Base-by-base conservation (phyloP, 78 protist genomes). In the Dictyostelium capitatum region DNA sequence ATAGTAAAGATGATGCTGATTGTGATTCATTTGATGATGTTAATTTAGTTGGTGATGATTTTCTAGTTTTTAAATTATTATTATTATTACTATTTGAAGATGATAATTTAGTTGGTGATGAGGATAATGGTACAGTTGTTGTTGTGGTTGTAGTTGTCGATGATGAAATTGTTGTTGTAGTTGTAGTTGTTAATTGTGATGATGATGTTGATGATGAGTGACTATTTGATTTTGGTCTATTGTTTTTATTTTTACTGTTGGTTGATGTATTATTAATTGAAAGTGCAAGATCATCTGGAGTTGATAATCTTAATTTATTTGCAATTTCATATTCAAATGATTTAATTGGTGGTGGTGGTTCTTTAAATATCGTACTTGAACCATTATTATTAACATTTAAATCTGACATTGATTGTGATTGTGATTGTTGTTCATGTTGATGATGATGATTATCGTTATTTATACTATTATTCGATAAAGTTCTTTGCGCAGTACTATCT, bases 401-500 rank as follows among this genome's bases (percentile, higher is more conserved):
- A 7, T 17, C 15, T 10, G 8, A 1, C 17, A 25, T 20, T 62
- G 6, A 41, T 14, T 11, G 19, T 53, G 2, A 53, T 37, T 37
- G 43, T 14, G 12, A 14, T 53, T 5, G 19, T 53, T 53, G 19
- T 53, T 43, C 4, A 53, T 28, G 19, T 25, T 20, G 12, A n/a
- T 46, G 14, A 4, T n/a, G 43, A 20, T 62, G 6, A 32, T 23
- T 19, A 50, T 62, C 32, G 23, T 30, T 51, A 67, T 54, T 54
- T 20, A 32, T 51, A 25, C 47, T 75, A 28, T 23, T 17, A 41
- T 20, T 20, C 48, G 78, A 20, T 41, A 65, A 8, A 17, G 57
- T 54, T 77, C 93, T 87, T n/a, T 37, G 64, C 77, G 93, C 72
- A 10, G 83, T 87, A 30, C 85, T 87, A 77, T 87, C 84, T 37